Base-by-base conservation (phyloP, 768 basidiomycete genomes). In the Paxillus rubicundulus region DNA sequence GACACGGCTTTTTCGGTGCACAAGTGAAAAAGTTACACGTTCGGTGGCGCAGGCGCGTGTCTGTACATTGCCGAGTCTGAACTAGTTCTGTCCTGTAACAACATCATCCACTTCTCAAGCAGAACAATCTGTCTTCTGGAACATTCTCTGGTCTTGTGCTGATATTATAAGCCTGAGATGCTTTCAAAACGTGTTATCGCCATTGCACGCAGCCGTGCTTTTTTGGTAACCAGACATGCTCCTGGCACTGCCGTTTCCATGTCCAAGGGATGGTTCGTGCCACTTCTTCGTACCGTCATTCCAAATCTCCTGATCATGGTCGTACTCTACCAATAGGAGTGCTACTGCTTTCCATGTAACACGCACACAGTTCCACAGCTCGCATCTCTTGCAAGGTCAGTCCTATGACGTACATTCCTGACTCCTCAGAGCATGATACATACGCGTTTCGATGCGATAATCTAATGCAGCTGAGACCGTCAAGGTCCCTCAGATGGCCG, bases 401-500 rank as follows among this genome's bases (percentile, higher is more conserved):
- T 69, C 47, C 37, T 45, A 50, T 54, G 54, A 64, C 60, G 56
- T 60, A 61, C 56, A 44, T 49, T 27, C 40, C 9, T n/a, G 32
- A 7, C 20, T 37, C 37, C 14, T 14, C 45, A 18, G 54, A 45
- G 33, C 43, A 52, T 67, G 33, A 64, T 46, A 17, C 30, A 52
- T 41, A 27, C 46, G n/a, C 43, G 45, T 28, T 49, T 49, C 27
- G 21, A 47, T 45, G 44, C 42, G 24, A 20, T 50, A 52, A 47
- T 56, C 32, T 28, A n/a, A 14, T 59, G n/a, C 56, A 89, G 87
- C 85, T 52, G 89, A 95, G 74, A 92, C 87, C 50, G 82, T 98
- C 58, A 92, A 96, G 75, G 94, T 98, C 36, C 94, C 94, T 16
- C 89, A 93, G 71, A 96, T 98, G 92, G 92, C 96, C 24, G 95